These are phyloP conservation scores for Bimuria novae-zelandiae DNA, from an alignment of 2,329 filamentous ascomycete genomes.

Conservation along the genomic window DNA sequence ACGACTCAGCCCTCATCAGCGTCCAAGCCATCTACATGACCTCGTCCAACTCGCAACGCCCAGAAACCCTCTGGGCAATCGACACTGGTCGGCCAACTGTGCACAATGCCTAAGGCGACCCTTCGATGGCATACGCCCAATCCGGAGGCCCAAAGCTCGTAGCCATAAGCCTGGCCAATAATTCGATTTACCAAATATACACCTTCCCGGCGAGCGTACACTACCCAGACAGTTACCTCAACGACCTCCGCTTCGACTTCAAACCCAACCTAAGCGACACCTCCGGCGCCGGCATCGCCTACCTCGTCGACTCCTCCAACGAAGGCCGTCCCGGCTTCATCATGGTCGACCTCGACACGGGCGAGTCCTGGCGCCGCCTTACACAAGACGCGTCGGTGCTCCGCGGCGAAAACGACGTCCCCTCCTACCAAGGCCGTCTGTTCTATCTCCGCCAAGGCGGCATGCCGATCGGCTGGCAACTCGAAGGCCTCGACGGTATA, in stretches of 20 bases:
- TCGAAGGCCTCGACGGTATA: conserved; percentile 56
- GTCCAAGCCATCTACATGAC: conserved; percentile 58
- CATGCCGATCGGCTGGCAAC: conserved; percentile 42
- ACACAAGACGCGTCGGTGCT: conserved; percentile 43
- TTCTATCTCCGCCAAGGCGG: conserved; percentile 47
- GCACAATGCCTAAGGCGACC: conserved; percentile 44
- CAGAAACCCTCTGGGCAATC: conserved; percentile 52
- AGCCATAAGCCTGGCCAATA: conserved; percentile 52
- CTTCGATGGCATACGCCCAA: conserved; percentile 20
- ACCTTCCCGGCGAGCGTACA: conserved; percentile 53
- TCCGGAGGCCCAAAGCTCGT: conserved; percentile 57
- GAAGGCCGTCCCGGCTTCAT: conserved; percentile 37
- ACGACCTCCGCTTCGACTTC: conserved; percentile 59
- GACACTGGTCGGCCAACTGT: conserved; percentile 53
- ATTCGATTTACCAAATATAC: conserved; percentile 55
- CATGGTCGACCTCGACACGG: background rate
- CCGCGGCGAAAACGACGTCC: conserved; percentile 49
- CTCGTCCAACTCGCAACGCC: conserved; percentile 41
- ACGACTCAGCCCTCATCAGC: conserved; percentile 51
- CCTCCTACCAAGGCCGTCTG: conserved; percentile 52
- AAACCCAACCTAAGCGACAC: conserved; percentile 41
- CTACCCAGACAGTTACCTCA: conserved; percentile 54
- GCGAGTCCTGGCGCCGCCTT: conserved; percentile 45
- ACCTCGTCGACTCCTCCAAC: conserved; percentile 56
- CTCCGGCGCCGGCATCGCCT: conserved; percentile 54